Evolutionary conservation across 2,329 filamentous ascomycete species (phyloP).

Genomic region (Ceratocystis alfenasii): DNA sequence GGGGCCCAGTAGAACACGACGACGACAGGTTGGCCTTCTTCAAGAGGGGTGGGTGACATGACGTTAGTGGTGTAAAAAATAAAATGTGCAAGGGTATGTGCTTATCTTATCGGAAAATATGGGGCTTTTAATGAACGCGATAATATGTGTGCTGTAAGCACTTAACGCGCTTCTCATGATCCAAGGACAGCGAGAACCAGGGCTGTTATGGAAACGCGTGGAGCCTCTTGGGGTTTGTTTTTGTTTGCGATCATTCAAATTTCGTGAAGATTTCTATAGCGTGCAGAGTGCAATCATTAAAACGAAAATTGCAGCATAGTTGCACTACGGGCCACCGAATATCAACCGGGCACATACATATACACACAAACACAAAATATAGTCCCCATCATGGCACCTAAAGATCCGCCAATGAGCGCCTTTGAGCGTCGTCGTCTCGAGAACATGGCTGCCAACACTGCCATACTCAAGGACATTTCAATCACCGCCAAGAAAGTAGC

Average conservation of each 20-base stretch:
- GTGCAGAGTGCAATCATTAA: neutral
- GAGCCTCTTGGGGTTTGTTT: neutral
- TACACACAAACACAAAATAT: neutral
- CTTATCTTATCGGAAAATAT: conserved; percentile 6
- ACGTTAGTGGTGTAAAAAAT: neutral
- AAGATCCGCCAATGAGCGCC: conserved; percentile 51
- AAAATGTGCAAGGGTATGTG: neutral
- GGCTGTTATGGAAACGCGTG: neutral
- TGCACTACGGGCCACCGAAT: no score
- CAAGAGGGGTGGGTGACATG: neutral
- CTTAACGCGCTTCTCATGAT: conserved; percentile 4
- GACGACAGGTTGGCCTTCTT: neutral
- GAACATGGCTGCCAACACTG: conserved; percentile 79
- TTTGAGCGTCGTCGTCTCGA: conserved; percentile 77
- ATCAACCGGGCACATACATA: no score
- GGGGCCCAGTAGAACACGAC: neutral
- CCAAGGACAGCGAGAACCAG: neutral
- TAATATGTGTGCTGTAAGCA: neutral
- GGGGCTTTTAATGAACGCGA: neutral
- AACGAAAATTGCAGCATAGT: no score
- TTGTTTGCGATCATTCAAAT: neutral
- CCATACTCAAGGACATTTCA: conserved; percentile 63
- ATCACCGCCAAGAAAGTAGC: conserved; percentile 55
- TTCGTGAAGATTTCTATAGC: neutral
- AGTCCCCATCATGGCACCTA: conserved; percentile 34